Conservation (phyloP, 352 stramenopile species). For the Phytophthora meadii region DNA sequence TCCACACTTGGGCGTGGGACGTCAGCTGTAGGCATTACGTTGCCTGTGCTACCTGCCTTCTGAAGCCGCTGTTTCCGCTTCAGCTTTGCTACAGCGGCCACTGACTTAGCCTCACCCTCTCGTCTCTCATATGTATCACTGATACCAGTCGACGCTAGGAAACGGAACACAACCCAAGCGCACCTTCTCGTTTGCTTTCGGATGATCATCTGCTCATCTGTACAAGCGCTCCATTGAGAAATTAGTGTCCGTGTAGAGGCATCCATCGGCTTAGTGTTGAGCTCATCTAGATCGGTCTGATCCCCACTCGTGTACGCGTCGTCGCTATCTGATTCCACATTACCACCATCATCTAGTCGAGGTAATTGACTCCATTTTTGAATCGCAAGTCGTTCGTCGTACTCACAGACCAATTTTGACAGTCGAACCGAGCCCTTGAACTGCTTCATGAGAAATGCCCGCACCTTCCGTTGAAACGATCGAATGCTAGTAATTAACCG, state of each 20-base stretch:
- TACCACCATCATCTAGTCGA: constrained; percentile 35
- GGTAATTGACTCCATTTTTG: constrained; percentile 37
- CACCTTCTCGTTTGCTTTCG: constrained; percentile 74
- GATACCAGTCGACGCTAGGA: constrained; percentile 76
- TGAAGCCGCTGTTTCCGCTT: constrained; percentile 73
- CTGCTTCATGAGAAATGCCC: constrained; percentile 26
- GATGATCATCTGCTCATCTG: constrained; percentile 73
- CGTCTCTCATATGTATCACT: constrained; percentile 72
- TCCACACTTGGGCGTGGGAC: constrained; percentile 32
- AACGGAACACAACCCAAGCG: constrained; percentile 86
- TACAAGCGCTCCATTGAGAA: constrained; percentile 56
- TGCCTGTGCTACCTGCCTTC: constrained; percentile 33
- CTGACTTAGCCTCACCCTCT: constrained; percentile 74
- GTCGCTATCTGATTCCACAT: constrained; percentile 36
- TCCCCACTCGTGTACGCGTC: constrained; percentile 22
- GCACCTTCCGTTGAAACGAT: constrained; percentile 51
- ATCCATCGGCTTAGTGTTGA: constrained; percentile 10
- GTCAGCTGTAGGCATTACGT: constrained; percentile 20
- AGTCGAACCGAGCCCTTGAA: constrained; percentile 37
- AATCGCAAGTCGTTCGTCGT: constrained; percentile 44
- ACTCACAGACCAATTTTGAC: constrained; percentile 50
- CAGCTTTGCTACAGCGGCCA: constrained; percentile 73
- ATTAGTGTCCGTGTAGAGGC: constrained; percentile 34
- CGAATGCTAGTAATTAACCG: constrained; percentile 36
- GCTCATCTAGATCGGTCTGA: constrained; percentile 6